These are phyloP conservation scores for Planoprotostelium fungivorum DNA, from an alignment of 78 protist genomes.

Conservation along the genomic window DNA sequence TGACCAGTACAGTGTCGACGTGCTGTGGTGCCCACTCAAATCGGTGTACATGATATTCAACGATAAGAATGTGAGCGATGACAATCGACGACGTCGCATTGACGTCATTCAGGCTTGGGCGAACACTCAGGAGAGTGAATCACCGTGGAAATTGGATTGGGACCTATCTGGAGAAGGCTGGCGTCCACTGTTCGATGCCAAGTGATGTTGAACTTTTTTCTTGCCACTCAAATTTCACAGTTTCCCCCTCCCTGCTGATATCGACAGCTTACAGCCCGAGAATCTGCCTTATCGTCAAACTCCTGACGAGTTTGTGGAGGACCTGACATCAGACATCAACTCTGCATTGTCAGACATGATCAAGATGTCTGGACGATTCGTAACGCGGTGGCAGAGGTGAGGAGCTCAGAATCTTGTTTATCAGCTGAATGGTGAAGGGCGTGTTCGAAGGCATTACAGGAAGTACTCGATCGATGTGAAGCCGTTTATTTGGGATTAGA, in stretches of 20 bases:
- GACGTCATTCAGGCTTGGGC: conserved; percentile 1
- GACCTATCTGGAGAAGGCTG: neutral
- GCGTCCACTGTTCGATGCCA: conserved; percentile 7
- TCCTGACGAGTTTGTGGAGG: neutral
- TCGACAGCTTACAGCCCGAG: neutral
- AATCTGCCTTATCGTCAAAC: neutral
- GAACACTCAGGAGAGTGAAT: neutral
- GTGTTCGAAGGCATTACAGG: neutral
- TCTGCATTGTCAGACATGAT: neutral
- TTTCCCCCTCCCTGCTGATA: neutral
- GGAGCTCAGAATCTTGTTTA: neutral
- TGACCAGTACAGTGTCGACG: neutral
- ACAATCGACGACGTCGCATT: neutral
- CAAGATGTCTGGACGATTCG: neutral
- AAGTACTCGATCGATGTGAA: neutral
- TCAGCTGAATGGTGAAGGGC: neutral
- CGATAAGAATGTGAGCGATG: neutral
- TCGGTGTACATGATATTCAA: neutral
- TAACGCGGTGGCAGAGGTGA: neutral
- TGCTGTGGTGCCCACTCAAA: neutral
- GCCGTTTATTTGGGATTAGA: neutral
- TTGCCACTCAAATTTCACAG: neutral
- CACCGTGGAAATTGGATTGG: neutral
- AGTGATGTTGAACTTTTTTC: too few relatives aligned
- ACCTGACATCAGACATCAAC: neutral